These are phyloP conservation scores for Fusarium robinianum DNA, from an alignment of 2,329 filamentous ascomycete genomes.

Conservation along the genomic window DNA sequence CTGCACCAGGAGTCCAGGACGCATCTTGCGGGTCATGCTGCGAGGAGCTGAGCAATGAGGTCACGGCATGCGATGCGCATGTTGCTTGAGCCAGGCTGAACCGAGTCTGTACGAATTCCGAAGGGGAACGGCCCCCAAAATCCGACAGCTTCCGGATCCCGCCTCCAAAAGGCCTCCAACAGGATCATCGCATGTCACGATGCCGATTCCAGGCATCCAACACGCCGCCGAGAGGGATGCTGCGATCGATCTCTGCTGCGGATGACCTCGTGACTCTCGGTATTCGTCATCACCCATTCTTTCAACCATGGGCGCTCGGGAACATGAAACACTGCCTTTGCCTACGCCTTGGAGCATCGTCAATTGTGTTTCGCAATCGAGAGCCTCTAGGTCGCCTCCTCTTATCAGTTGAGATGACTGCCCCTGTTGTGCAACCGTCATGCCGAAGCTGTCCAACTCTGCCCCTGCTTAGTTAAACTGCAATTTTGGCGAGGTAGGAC, in stretches of 20 bases:
- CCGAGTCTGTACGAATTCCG: neutral
- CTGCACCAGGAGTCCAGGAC: slow-evolving; percentile 8
- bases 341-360: slow-evolving; percentile 5
- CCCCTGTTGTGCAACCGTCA: neutral
- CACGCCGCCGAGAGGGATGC: no score
- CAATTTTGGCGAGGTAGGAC: slow-evolving; percentile 4
- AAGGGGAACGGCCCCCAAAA: slow-evolving; percentile 23
- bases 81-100: neutral
- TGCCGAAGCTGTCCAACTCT: neutral
- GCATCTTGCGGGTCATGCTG: slow-evolving; percentile 8
- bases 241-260: no score
- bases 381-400: neutral
- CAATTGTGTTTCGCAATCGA: slow-evolving; percentile 6
- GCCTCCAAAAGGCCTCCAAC: slow-evolving; percentile 25
- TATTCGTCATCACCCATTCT: slow-evolving; percentile 28
- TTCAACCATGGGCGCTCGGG: slow-evolving; percentile 11
- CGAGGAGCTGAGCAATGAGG: neutral
- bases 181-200: slow-evolving; percentile 15
- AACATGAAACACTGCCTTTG: slow-evolving; percentile 5
- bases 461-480: neutral
- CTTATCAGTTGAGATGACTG: slow-evolving; percentile 4
- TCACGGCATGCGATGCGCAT: neutral
- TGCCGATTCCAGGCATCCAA: slow-evolving; percentile 23
- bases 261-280: slow-evolving; percentile 26
- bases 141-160: slow-evolving; percentile 18